phyloP scores from a whole-genome alignment of 2,329 filamentous ascomycete species.

The Penicillium expansum region DNA sequence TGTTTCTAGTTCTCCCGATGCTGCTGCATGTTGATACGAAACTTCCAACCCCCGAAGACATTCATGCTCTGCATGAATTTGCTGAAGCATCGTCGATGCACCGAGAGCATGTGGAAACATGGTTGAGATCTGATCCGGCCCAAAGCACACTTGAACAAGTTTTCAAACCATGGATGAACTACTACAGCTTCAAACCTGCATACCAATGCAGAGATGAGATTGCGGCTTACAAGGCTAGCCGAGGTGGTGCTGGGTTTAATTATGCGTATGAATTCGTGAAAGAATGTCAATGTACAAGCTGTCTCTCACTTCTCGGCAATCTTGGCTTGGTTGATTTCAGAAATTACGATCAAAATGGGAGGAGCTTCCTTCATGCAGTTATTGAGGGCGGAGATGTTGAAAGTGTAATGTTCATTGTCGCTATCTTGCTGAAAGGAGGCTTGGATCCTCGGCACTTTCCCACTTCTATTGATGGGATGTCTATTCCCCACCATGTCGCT shows the following conservation, averaged over 20 bases:
- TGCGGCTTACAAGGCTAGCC: not conserved
- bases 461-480: conserved; percentile 1
- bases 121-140: not conserved
- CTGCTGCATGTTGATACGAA: not conserved
- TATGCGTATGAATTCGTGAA: not conserved
- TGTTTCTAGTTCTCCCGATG: not conserved
- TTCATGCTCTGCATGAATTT: conserved; percentile 1
- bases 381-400: not conserved
- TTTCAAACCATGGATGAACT: not conserved
- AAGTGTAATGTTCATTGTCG: not conserved
- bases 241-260: not conserved
- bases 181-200: not conserved
- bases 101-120: not conserved
- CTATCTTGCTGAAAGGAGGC: not conserved
- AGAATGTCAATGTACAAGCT: not conserved
- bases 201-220: not conserved
- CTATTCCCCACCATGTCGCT: conserved; percentile 5
- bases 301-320: not conserved
- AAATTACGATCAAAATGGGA: not conserved
- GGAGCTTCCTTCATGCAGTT: not conserved
- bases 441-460: not conserved
- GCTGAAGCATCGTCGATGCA: not conserved
- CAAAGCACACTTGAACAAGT: not conserved
- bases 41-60: not conserved
- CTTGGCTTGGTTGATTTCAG: not conserved